Conservation (phyloP, 2,329 filamentous ascomycete species). For the Trichoderma asperellum region DNA sequence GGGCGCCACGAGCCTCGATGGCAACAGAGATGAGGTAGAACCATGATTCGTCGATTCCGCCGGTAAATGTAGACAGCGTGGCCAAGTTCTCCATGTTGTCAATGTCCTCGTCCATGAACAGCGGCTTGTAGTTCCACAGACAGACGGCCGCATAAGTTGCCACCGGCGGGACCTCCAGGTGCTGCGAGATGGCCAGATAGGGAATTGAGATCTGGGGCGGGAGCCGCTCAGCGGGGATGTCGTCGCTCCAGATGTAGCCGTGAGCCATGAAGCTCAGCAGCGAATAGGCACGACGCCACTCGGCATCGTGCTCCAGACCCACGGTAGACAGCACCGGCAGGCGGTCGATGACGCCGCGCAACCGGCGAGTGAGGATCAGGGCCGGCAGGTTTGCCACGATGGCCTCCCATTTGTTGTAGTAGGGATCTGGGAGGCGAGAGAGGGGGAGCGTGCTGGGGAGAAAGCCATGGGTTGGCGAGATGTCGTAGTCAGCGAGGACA, state of each 20-base stretch:
- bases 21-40: conserved; percentile 96
- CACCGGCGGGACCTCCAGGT: conserved; percentile 85
- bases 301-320: conserved; percentile 78
- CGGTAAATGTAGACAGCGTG: conserved; percentile 88
- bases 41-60: conserved; percentile 95
- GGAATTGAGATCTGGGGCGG: conserved; percentile 84
- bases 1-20: conserved; percentile 88
- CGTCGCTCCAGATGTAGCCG: conserved; percentile 95
- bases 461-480: conserved; percentile 81
- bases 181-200: conserved; percentile 73
- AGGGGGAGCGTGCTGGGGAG: conserved; percentile 81
- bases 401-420: conserved; percentile 95
- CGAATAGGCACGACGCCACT: conserved; percentile 94
- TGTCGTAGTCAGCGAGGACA: conserved; percentile 74
- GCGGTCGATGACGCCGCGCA: conserved; percentile 77
- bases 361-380: conserved; percentile 80
- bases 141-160: conserved; percentile 92
- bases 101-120: conserved; percentile 81
- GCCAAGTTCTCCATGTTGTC: conserved; percentile 86
- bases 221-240: conserved; percentile 75
- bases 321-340: conserved; percentile 83
- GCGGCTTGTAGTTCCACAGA: conserved; percentile 95
- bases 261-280: conserved; percentile 90
- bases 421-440: conserved; percentile 79
- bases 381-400: conserved; percentile 84